Conservation (phyloP, 1,284 basidiomycete species). For the Jaminaea rosea region DNA sequence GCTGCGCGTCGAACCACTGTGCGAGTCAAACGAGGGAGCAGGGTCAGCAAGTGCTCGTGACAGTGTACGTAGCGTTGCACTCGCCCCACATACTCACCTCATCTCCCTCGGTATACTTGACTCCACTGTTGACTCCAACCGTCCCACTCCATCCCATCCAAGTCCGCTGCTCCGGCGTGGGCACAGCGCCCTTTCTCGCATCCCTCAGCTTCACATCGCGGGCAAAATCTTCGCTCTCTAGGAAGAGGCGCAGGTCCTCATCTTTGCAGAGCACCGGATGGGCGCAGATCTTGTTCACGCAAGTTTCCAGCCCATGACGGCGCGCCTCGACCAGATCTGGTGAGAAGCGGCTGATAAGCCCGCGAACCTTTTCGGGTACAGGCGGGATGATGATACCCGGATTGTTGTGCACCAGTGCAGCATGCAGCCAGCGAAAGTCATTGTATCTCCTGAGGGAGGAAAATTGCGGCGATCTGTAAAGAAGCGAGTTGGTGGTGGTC, state of each 20-base stretch:
- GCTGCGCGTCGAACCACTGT: constrained; percentile 87
- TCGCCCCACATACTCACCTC: constrained; percentile 64
- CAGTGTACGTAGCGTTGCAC: no score
- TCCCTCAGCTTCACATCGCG: constrained; percentile 60
- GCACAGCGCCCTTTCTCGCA: constrained; percentile 28
- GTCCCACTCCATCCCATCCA: constrained; percentile 25
- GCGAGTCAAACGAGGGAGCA: constrained; percentile 1
- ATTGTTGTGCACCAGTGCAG: constrained; percentile 78
- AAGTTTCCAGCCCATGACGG: constrained; percentile 46
- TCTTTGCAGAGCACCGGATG: constrained; percentile 49
- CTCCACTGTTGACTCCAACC: constrained; percentile 51
- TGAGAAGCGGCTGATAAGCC: constrained; percentile 52
- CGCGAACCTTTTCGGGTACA: constrained; percentile 82
- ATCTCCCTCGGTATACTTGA: constrained; percentile 83
- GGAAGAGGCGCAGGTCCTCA: constrained; percentile 49
- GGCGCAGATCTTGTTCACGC: constrained; percentile 48
- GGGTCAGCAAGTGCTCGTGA: constrained; percentile 5
- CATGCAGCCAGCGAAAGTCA: constrained; percentile 95
- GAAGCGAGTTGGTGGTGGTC: constrained; percentile 26
- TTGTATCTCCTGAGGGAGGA: constrained; percentile 85
- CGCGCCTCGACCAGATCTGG: constrained; percentile 49
- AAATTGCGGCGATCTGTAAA: constrained; percentile 23
- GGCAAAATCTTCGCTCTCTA: constrained; percentile 48
- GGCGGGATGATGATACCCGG: constrained; percentile 95
- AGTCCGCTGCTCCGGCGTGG: constrained; percentile 44